phyloP scores from a whole-genome alignment of 768 basidiomycete species.

The Tulasnella sp. region DNA sequence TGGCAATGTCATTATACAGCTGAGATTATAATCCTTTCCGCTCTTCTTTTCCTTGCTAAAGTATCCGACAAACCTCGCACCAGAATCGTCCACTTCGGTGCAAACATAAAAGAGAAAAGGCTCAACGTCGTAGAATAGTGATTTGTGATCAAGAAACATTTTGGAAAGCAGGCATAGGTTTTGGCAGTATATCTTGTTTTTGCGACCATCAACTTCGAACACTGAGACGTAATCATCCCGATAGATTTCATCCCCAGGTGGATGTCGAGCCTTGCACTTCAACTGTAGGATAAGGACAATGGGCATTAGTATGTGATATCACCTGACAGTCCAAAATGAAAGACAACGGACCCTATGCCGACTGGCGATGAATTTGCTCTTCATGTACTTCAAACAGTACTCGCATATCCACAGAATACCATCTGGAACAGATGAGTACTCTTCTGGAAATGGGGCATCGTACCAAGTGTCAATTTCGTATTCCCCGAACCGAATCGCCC shows the following conservation, averaged over 20 bases:
- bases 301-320: not conserved
- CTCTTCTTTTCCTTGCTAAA: conserved; percentile 98
- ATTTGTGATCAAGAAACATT: conserved; percentile 99
- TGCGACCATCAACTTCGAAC: conserved; percentile 95
- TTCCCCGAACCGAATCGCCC: conserved; percentile 75
- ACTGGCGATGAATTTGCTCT: conserved; percentile 72
- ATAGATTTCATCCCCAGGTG: conserved; percentile 97
- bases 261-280: conserved; percentile 90
- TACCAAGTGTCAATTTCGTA: conserved; percentile 98
- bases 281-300: conserved; percentile 36
- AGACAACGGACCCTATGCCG: conserved; percentile 62
- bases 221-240: conserved; percentile 77
- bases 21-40: conserved; percentile 91
- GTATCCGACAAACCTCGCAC: conserved; percentile 92
- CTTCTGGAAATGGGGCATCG: conserved; percentile 96
- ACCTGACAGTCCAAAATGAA: not conserved
- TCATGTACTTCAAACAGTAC: conserved; percentile 97
- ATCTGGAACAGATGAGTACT: conserved; percentile 85
- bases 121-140: conserved; percentile 97
- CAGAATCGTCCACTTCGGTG: conserved; percentile 78
- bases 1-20: conserved; percentile 98
- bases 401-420: conserved; percentile 94
- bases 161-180: conserved; percentile 94
- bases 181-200: conserved; percentile 99
- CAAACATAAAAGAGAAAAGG: conserved; percentile 99